Percentiles rank a stretch among this genome's conserved stretches.
These are phyloP conservation scores for Miscanthus sacchariflorus DNA, from an alignment of 202 grass and related monocot genomes.

Conservation along the genomic window DNA sequence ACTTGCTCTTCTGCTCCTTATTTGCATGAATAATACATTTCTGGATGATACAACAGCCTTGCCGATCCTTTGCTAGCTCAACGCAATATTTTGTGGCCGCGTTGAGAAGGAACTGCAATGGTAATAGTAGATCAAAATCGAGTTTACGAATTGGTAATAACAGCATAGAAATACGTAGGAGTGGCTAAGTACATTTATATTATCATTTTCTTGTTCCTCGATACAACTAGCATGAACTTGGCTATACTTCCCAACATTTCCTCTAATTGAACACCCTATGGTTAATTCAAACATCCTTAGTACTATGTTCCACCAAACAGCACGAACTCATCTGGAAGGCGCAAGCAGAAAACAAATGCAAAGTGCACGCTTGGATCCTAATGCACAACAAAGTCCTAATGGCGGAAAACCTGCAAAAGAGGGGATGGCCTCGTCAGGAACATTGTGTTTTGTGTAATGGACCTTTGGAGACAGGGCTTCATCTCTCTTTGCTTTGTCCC, in stretches of 20 bases:
- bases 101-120: slow-evolving; percentile 71
- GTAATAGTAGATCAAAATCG: not conserved
- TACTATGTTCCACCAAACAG: not conserved
- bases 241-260: not conserved
- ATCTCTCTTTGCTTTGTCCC: too few species aligned
- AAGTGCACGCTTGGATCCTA: too few species aligned
- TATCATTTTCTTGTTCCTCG: not conserved
- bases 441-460: too few species aligned
- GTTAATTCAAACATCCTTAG: not conserved
- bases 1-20: slow-evolving; percentile 48
- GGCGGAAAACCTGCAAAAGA: too few species aligned
- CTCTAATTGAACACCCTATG: not conserved
- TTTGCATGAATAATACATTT: slow-evolving; percentile 68
- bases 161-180: not conserved
- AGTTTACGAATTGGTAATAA: slow-evolving; percentile 9
- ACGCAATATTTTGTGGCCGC: slow-evolving; percentile 51
- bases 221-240: not conserved
- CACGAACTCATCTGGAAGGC: too few species aligned
- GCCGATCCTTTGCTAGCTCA: slow-evolving; percentile 69
- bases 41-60: slow-evolving; percentile 85
- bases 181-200: not conserved
- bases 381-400: too few species aligned
- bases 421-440: too few species aligned
- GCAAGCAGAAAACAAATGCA: too few species aligned
- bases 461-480: too few species aligned